phyloP scores from a whole-genome alignment of 2,329 filamentous ascomycete genomes.

The Didymella exigua region DNA sequence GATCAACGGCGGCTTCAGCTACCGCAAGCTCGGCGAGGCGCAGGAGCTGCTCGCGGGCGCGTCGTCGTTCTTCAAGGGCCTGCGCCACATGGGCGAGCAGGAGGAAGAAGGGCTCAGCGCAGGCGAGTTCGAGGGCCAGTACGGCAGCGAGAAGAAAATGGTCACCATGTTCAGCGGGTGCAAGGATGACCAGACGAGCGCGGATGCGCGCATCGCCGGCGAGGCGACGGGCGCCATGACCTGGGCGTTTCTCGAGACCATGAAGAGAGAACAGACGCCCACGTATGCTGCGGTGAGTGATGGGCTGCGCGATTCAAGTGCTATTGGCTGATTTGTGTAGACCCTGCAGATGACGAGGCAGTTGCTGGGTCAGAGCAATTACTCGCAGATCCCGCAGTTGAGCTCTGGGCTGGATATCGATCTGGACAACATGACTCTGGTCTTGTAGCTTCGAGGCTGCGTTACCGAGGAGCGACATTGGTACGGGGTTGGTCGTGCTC shows the following conservation, averaged over 20 bases:
- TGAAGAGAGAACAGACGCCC: conserved; percentile 46
- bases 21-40: conserved; percentile 58
- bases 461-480: no score
- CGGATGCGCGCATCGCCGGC: conserved; percentile 55
- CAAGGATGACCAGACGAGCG: conserved; percentile 58
- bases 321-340: conserved; percentile 20
- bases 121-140: conserved; percentile 52
- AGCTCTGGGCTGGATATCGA: conserved; percentile 52
- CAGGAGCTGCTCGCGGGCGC: conserved; percentile 60
- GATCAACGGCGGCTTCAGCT: conserved; percentile 58
- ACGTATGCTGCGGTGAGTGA: conserved; percentile 50
- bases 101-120: conserved; percentile 52
- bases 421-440: conserved; percentile 43
- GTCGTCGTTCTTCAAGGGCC: conserved; percentile 59
- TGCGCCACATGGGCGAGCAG: conserved; percentile 55
- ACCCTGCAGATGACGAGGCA: conserved; percentile 49
- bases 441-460: conserved; percentile 22
- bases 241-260: conserved; percentile 55
- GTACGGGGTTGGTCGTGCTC: no score
- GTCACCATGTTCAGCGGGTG: conserved; percentile 60
- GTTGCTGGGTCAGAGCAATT: conserved; percentile 48
- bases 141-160: conserved; percentile 53
- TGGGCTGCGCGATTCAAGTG: no score
- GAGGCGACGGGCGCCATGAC: conserved; percentile 55
- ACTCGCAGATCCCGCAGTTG: conserved; percentile 54